phyloP scores from a whole-genome alignment of 1,284 basidiomycete species.

The Leccinum subrobustum region DNA sequence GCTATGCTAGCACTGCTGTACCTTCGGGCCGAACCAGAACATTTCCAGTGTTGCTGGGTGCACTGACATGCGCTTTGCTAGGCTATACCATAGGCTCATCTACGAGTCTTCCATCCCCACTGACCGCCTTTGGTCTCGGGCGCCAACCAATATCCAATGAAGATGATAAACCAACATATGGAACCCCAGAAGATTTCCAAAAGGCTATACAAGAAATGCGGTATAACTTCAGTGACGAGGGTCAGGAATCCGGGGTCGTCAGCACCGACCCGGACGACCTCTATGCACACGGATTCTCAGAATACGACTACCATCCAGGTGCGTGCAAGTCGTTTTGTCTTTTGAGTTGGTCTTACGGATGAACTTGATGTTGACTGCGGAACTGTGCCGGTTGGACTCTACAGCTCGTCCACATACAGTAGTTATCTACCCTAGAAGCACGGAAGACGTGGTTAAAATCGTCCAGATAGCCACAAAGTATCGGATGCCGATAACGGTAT shows the following conservation, averaged over 20 bases:
- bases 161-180: constrained; percentile 34
- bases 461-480: constrained; percentile 66
- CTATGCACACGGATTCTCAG: constrained; percentile 55
- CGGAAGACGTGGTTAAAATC: constrained; percentile 68
- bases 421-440: constrained; percentile 52
- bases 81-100: constrained; percentile 27
- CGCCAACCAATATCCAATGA: background rate
- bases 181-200: constrained; percentile 50
- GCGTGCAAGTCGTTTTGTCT: constrained; percentile 21
- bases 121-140: constrained; percentile 8
- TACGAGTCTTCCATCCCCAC: constrained; percentile 2
- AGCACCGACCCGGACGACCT: constrained; percentile 57
- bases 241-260: constrained; percentile 32
- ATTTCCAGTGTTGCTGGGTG: constrained; percentile 19
- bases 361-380: background rate
- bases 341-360: background rate
- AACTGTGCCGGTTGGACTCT: background rate
- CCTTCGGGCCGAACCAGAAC: background rate
- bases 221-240: constrained; percentile 33
- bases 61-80: constrained; percentile 25
- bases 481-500: constrained; percentile 70
- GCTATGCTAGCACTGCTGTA: constrained; percentile 12
- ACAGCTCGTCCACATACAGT: constrained; percentile 48
- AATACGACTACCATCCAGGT: constrained; percentile 60
- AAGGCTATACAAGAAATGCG: constrained; percentile 50